Percentiles rank a stretch among this genome's conserved stretches.
phyloP scores from a whole-genome alignment of 1,284 basidiomycete species.

The Golubevia pallescens region DNA sequence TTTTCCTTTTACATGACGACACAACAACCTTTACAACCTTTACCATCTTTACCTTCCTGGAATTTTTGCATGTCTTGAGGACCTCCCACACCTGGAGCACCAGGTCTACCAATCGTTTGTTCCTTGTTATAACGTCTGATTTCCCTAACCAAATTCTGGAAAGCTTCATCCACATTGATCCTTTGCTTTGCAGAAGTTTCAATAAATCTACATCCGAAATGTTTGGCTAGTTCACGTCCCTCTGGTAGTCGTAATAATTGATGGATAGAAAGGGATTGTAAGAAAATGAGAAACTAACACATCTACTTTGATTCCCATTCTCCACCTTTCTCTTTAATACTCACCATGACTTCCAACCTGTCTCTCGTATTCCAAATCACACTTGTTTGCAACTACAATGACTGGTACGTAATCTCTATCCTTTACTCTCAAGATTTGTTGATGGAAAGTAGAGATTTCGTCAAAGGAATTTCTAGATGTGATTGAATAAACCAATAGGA shows the following conservation, averaged over 20 bases:
- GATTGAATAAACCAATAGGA: conserved; percentile 97
- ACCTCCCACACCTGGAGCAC: conserved; percentile 37
- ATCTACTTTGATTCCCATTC: background rate
- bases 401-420: conserved; percentile 98
- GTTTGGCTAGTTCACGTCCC: conserved; percentile 94
- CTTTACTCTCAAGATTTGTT: conserved; percentile 84
- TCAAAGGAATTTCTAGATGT: conserved; percentile 97
- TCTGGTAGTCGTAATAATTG: conserved; percentile 73
- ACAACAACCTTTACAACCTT: conserved; percentile 10
- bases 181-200: conserved; percentile 98
- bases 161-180: conserved; percentile 99
- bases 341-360: conserved; percentile 94
- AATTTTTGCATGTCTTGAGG: conserved; percentile 6
- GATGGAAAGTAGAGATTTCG: conserved; percentile 95
- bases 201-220: conserved; percentile 95
- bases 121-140: conserved; percentile 95
- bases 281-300: background rate
- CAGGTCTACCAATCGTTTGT: conserved; percentile 53
- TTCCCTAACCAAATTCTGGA: conserved; percentile 91
- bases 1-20: conserved; percentile 8
- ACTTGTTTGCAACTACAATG: conserved; percentile 98
- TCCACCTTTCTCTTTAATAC: conserved; percentile 45
- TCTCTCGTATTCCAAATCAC: conserved; percentile 95
- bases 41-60: conserved; percentile 5
- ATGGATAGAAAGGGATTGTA: background rate